These are phyloP conservation scores for Dictyostelium citrinum DNA, from an alignment of 78 protist genomes.

Conservation along the genomic window DNA sequence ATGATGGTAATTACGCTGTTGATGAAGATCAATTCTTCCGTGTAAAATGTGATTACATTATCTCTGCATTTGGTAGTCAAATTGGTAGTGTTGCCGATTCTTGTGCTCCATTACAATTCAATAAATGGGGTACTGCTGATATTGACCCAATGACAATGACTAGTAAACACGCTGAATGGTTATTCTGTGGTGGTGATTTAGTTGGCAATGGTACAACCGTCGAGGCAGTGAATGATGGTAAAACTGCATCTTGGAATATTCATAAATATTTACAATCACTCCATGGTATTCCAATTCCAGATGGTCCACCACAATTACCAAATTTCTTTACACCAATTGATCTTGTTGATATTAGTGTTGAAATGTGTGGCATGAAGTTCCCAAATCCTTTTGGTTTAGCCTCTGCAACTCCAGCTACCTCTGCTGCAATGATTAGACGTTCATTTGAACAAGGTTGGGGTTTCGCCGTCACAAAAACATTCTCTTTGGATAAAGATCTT, in stretches of 20 bases:
- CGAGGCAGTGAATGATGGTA: slow-evolving; percentile 97
- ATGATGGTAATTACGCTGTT: slow-evolving; percentile 85
- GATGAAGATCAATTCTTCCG: slow-evolving; percentile 88
- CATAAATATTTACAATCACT: slow-evolving; percentile 89
- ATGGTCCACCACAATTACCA: slow-evolving; percentile 87
- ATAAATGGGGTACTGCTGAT: slow-evolving; percentile 82
- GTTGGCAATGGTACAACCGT: slow-evolving; percentile 92
- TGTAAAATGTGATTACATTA: slow-evolving; percentile 90
- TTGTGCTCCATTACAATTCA: slow-evolving; percentile 73
- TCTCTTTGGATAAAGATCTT: slow-evolving; percentile 92
- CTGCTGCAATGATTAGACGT: slow-evolving; percentile 92
- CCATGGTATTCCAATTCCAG: slow-evolving; percentile 78
- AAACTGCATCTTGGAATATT: slow-evolving; percentile 94
- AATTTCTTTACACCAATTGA: slow-evolving; percentile 92
- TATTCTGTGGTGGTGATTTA: slow-evolving; percentile 96
- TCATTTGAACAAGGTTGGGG: slow-evolving; percentile 99
- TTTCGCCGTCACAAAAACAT: slow-evolving; percentile 98
- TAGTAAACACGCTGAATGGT: slow-evolving; percentile 50
- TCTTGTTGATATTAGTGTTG: slow-evolving; percentile 89
- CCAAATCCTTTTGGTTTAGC: slow-evolving; percentile 98
- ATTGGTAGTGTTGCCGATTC: slow-evolving; percentile 38
- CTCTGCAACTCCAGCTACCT: slow-evolving; percentile 94
- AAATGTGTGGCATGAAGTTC: slow-evolving; percentile 90
- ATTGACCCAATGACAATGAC: slow-evolving; percentile 86
- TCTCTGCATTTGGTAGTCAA: slow-evolving; percentile 95